Evolutionary conservation across 169 alveolate species (phyloP), one percentile per base, ranked within the genome.

Genomic region (Eimeria acervulina): DNA sequence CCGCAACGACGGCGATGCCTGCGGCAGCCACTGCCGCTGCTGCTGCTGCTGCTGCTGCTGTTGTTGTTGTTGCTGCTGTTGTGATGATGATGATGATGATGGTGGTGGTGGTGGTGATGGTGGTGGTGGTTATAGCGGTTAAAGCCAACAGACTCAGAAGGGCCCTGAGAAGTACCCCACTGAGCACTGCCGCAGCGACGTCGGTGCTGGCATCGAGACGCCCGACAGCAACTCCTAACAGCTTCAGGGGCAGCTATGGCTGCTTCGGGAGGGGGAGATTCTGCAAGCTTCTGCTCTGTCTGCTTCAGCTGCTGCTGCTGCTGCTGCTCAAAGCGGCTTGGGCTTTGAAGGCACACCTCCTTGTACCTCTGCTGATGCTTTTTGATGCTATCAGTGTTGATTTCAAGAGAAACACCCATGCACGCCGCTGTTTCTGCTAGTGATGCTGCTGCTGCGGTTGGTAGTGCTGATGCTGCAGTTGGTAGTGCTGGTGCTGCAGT

Each of bases 21-120:
- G 17, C 74, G 78, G 47, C 51, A 28, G 40, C 89, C 28, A 28
- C 26, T 80, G 55, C 92, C 74, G 23, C 76, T 44, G 76, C 74
- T 44, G 92, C 92, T 83, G 92, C 91, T 51, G 89, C 78, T 76
- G 52, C 38, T 15, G 59, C 81, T 31, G 42, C 28, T 51, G 52
- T 78, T 84, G 59, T 26, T 51, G 74, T 55, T 72, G 36, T 78
- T 84, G 42, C 55, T 44, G 88, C 74, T 74, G 47, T 17, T 15
- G 38, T 31, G 31, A 15, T 33, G 51, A 8, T 13, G 61, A 52
- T 87, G 66, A 5, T 55, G 78, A 28, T 76, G 40, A 72, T 87
- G 51, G 28, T 31, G 38, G 40, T 33, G n/a, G 38, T n/a, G 83
- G 66, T 38, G 68, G 38, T 81, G 42, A 15, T 17, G 72, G 52